Percentiles rank a stretch among this genome's conserved stretches.
These are phyloP conservation scores for Populus trichocarpa DNA, from an alignment of 441 rosid species.

Conservation along the genomic window DNA sequence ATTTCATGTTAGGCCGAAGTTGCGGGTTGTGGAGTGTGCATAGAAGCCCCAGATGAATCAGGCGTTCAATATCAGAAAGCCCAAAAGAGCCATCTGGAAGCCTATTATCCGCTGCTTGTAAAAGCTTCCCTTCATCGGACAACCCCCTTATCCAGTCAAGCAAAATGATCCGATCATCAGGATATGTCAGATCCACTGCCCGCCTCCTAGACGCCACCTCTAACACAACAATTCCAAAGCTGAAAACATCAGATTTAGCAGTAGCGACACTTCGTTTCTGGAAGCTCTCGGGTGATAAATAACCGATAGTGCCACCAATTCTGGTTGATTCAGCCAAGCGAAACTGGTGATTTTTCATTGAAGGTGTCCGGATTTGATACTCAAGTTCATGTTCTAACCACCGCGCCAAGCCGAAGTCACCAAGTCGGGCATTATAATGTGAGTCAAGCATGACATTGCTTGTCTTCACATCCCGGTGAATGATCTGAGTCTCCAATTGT, in stretches of 20 bases:
- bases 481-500: conserved; percentile 86
- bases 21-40: conserved; percentile 73
- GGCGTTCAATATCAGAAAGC: conserved; percentile 50
- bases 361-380: conserved; percentile 34
- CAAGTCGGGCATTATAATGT: conserved; percentile 69
- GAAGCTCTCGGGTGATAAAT: conserved; percentile 89
- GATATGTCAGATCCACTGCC: conserved; percentile 73
- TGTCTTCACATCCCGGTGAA: conserved; percentile 86
- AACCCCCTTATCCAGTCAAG: conserved; percentile 78
- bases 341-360: conserved; percentile 54
- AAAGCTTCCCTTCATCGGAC: conserved; percentile 56
- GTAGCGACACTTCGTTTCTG: conserved; percentile 66
- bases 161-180: conserved; percentile 75
- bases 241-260: conserved; percentile 88
- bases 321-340: conserved; percentile 76
- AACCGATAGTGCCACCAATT: conserved; percentile 94
- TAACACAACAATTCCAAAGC: conserved; percentile 82
- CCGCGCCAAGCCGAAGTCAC: conserved; percentile 89
- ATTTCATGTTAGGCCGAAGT: conserved; percentile 82
- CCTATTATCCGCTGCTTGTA: conserved; percentile 56
- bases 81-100: conserved; percentile 53
- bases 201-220: conserved; percentile 87
- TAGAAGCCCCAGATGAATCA: conserved; percentile 74
- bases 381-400: conserved; percentile 84
- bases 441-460: conserved; percentile 96